phyloP scores from a whole-genome alignment of 2,329 filamentous ascomycete genomes.

The Alternaria arbusti region DNA sequence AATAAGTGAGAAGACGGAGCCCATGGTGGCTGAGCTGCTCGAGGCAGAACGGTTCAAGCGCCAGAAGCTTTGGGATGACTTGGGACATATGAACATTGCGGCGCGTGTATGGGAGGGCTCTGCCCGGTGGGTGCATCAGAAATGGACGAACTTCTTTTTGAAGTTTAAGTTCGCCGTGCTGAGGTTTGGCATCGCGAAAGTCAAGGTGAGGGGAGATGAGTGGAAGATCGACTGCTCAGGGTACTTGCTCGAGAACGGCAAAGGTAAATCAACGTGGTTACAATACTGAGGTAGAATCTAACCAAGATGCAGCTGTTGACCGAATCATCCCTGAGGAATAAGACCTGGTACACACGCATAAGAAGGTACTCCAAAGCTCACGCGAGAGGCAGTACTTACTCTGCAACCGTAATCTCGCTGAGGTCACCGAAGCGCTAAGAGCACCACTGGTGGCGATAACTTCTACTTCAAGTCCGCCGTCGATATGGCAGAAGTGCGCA shows the following conservation, averaged over 20 bases:
- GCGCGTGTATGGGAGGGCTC: conserved; percentile 33
- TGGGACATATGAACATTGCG: conserved; percentile 32
- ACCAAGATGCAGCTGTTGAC: conserved; percentile 35
- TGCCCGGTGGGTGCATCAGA: conserved; percentile 43
- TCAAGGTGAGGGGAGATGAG: conserved; percentile 39
- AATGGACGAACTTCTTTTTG: conserved; percentile 46
- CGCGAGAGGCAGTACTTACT: no score
- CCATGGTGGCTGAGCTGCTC: conserved; percentile 37
- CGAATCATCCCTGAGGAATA: conserved; percentile 39
- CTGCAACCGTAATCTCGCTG: no score
- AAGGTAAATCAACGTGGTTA: conserved; percentile 31
- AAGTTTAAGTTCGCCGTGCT: conserved; percentile 45
- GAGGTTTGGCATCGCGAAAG: conserved; percentile 39
- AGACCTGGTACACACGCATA: no score
- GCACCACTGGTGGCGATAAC: not conserved
- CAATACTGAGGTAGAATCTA: not conserved
- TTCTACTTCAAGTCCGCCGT: not conserved
- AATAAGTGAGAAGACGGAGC: conserved; percentile 41
- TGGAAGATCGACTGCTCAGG: conserved; percentile 48
- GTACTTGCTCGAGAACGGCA: conserved; percentile 40
- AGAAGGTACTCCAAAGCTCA: no score
- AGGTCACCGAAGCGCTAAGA: not conserved
- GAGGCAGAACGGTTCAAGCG: conserved; percentile 38
- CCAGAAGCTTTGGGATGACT: conserved; percentile 35
- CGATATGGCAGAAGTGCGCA: not conserved